A percentile compares a stretch with the other conserved stretches of the same genome.
phyloP scores from a whole-genome alignment of 768 basidiomycete species.

The Galerina sulciceps region DNA sequence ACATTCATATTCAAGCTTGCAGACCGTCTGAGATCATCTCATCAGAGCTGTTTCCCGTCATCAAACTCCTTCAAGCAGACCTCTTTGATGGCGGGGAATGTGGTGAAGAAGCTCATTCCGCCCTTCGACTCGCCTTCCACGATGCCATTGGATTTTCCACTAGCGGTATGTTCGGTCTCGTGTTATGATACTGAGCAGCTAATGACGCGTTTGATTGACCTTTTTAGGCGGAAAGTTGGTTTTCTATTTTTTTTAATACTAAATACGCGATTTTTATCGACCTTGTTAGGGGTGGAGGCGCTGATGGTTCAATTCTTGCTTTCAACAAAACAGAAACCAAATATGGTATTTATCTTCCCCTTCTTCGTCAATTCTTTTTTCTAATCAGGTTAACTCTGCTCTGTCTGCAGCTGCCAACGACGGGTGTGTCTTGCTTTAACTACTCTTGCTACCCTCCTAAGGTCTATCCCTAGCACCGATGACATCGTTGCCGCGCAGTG shows the following conservation, averaged over 20 bases:
- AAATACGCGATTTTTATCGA: background rate
- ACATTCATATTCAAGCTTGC: background rate
- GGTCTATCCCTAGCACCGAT: constrained; percentile 4
- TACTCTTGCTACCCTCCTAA: background rate
- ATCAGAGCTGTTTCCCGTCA: constrained; percentile 14
- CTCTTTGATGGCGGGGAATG: constrained; percentile 36
- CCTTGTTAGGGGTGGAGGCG: constrained; percentile 24
- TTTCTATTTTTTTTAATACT: background rate
- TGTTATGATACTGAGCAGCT: background rate
- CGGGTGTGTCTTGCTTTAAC: constrained; percentile 15
- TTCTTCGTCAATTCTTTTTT: background rate
- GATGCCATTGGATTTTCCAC: constrained; percentile 20
- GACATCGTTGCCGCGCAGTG: constrained; percentile 18
- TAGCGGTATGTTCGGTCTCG: constrained; percentile 14
- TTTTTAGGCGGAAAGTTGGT: constrained; percentile 17
- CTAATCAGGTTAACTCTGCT: background rate
- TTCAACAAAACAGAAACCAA: constrained; percentile 26
- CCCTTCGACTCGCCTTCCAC: constrained; percentile 20
- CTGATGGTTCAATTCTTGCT: constrained; percentile 30
- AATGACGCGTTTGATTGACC: background rate
- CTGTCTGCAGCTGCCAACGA: constrained; percentile 18
- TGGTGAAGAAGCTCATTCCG: constrained; percentile 29
- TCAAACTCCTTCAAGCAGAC: constrained; percentile 30
- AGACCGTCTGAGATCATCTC: background rate
- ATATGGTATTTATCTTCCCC: background rate